Evolutionary conservation across 176 grass and related monocot genomes (phyloP).

Genomic region (Themeda triandra): DNA sequence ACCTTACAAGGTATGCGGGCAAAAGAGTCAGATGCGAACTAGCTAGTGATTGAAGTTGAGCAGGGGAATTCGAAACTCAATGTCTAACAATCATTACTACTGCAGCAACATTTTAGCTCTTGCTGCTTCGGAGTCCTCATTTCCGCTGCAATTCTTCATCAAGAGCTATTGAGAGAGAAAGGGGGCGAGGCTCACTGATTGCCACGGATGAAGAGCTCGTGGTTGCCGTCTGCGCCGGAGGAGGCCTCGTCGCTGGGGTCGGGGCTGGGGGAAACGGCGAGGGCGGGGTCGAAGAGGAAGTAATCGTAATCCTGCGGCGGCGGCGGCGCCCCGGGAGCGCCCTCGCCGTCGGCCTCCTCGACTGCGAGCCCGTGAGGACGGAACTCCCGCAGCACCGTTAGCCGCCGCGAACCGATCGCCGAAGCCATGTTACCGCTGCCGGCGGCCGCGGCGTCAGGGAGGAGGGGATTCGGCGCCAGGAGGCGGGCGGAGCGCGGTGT

Average conservation of each 20-base stretch:
- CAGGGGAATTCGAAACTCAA: neutral
- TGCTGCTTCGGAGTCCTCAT: neutral
- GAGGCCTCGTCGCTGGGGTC: constrained; percentile 18
- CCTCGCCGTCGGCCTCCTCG: constrained; percentile 69
- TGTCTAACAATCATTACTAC: neutral
- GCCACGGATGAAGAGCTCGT: constrained; percentile 94
- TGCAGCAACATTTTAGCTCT: neutral
- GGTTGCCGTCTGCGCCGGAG: constrained; percentile 60
- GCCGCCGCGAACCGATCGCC: constrained; percentile 50
- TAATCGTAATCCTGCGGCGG: constrained; percentile 60
- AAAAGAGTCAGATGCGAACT: neutral
- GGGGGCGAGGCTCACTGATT: constrained; percentile 44
- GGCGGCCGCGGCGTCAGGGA: neutral
- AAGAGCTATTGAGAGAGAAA: neutral
- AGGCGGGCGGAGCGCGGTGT: neutral
- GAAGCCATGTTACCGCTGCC: constrained; percentile 8
- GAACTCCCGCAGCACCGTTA: constrained; percentile 85
- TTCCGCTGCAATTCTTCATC: neutral
- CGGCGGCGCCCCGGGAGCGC: constrained; percentile 27
- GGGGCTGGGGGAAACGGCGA: constrained; percentile 38
- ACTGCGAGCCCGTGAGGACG: constrained; percentile 60
- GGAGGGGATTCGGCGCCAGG: neutral
- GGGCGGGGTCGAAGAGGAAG: constrained; percentile 71
- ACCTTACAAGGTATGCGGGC: neutral
- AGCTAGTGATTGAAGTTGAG: neutral